Conservation (phyloP, 805 yeast species). For the Sugiyamaella americana region DNA sequence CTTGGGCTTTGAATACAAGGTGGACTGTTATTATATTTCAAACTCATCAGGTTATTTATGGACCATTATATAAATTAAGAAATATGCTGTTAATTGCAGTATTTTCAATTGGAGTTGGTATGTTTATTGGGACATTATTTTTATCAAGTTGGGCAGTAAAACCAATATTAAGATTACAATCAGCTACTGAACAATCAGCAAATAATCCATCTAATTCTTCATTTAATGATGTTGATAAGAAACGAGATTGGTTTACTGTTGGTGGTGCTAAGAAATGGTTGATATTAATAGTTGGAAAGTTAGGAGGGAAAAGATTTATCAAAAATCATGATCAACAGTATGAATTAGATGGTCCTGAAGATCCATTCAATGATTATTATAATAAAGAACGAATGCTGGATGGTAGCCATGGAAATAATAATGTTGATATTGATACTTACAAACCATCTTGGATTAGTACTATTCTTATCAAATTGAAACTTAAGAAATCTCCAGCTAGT, state of each 20-base stretch:
- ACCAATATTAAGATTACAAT: constrained; percentile 73
- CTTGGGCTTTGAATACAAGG: constrained; percentile 36
- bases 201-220: neutral
- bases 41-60: constrained; percentile 47
- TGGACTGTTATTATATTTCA: constrained; percentile 78
- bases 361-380: neutral
- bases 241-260: neutral
- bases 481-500: neutral
- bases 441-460: neutral
- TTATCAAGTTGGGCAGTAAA: constrained; percentile 76
- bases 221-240: neutral
- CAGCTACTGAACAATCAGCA: constrained; percentile 59
- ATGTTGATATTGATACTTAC: neutral
- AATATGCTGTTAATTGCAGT: constrained; percentile 73
- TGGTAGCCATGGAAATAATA: neutral
- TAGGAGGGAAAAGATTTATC: neutral
- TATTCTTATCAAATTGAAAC: neutral
- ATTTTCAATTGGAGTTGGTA: constrained; percentile 58
- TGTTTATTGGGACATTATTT: constrained; percentile 61
- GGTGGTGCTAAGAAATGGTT: neutral
- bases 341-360: neutral
- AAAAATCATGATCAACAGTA: neutral
- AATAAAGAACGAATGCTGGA: neutral
- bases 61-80: constrained; percentile 56
- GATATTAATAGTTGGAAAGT: no score